Evolutionary conservation across 2,329 filamentous ascomycete species (phyloP), one percentile per base, ranked within the genome.

Genomic region (Calonectria hawksworthii): DNA sequence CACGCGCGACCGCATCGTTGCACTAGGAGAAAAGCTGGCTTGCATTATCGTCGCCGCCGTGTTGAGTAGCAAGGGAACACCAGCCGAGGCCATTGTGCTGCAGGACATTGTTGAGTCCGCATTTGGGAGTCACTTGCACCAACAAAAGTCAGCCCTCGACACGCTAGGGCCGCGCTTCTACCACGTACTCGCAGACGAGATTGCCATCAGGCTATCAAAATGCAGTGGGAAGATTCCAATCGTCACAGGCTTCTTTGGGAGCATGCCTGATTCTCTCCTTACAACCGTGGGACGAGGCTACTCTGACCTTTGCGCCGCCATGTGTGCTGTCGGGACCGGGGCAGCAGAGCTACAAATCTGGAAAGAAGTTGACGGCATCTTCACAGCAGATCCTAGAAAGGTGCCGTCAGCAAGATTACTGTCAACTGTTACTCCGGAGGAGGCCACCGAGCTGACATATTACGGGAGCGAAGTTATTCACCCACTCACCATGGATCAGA

Each of bases 341-440:
- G 72, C 72, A 9, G 26, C 47, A 16, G 72, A 74, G 21, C 67
- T 74, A 11, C 72, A 74, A 7, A 64, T 74, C 13, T 74, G 72
- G 72, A 74, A 74, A 66, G 72, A 74, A 30, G 67, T 74, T 4
- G 67, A 74, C n/a, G 72, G 72, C 3, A 74, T 74, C 30, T 74
- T 74, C 14, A 70, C 72, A 11, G 67, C 72, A 30, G 72, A 74
- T 13, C 72, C 72, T 4, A 36, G 72, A 6, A 70, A 74, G 21
- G 67, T 74, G 13, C 21, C 67, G 13, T 65, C 41, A 6, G 72
- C 72, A 8, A 70, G 72, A 26, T 4, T 74, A 18, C 38, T 74
- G 14, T 47, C 59, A 8, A 74, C 56, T 14, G 56, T 70, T 16
- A 74, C 54, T 3, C 56, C 72, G 1, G 72, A 74, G 23, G 72